Evolutionary conservation across 225 moss, liverwort and hornwort species (phyloP).

Genomic region (Marchantia paleacea): DNA sequence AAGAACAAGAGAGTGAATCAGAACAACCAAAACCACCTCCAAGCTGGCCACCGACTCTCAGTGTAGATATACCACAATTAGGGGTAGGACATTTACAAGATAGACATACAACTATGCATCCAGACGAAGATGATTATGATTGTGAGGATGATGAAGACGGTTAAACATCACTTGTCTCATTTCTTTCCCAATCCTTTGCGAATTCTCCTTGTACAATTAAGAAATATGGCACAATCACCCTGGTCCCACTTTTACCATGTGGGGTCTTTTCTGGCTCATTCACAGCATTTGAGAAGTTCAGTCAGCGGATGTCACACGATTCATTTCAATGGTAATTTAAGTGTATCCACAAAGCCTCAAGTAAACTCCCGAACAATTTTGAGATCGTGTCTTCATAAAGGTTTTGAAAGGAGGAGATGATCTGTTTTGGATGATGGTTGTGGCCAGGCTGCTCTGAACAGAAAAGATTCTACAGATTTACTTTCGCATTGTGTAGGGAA

Average conservation of each 20-base stretch:
- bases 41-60: slow-evolving; percentile 43
- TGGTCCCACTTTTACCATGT: not conserved
- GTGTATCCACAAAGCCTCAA: too few species aligned
- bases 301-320: not conserved
- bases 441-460: too few species aligned
- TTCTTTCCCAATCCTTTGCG: slow-evolving; percentile 15
- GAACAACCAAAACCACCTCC: slow-evolving; percentile 28
- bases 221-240: not conserved
- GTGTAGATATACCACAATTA: slow-evolving; percentile 87
- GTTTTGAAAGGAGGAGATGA: not conserved
- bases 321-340: not conserved
- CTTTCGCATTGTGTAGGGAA: too few species aligned
- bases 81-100: slow-evolving; percentile 64
- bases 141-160: slow-evolving; percentile 97
- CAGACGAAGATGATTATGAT: slow-evolving; percentile 99
- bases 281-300: not conserved
- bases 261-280: not conserved
- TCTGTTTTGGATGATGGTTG: not conserved
- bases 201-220: not conserved
- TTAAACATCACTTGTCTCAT: slow-evolving; percentile 46
- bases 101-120: slow-evolving; percentile 75
- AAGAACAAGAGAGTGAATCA: slow-evolving; percentile 66
- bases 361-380: too few species aligned
- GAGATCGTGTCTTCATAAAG: too few species aligned
- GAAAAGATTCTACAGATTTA: too few species aligned